phyloP scores from a whole-genome alignment of 139 green algal species.

The Chlorella vulgaris region DNA sequence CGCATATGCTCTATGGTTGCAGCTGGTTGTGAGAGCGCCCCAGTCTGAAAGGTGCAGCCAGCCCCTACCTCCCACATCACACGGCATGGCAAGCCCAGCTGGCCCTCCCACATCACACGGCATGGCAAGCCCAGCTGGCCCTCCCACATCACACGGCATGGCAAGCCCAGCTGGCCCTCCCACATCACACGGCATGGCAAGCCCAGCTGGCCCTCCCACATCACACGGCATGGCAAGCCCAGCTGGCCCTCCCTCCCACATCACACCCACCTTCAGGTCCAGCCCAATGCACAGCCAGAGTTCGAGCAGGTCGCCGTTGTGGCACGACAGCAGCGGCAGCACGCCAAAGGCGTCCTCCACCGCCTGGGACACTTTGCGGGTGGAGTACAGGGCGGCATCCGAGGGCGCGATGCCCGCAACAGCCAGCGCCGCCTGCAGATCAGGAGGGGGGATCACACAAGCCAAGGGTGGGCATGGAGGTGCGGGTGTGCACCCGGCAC shows the following conservation, averaged over 20 bases:
- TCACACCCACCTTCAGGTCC: slow-evolving; percentile 40
- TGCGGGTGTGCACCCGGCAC: too few relatives aligned
- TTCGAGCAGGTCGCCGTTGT: slow-evolving; percentile 55
- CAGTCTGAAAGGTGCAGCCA: too few relatives aligned
- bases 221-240: not conserved
- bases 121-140: too few relatives aligned
- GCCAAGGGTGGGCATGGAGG: not conserved
- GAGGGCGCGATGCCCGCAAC: slow-evolving; percentile 45
- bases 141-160: too few relatives aligned
- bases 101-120: too few relatives aligned
- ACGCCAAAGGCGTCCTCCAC: slow-evolving; percentile 49
- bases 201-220: not conserved
- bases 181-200: too few relatives aligned
- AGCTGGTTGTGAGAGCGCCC: too few relatives aligned
- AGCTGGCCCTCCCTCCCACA: too few relatives aligned
- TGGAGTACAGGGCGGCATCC: not conserved
- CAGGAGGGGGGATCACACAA: not conserved
- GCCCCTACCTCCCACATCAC: too few relatives aligned
- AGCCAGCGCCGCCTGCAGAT: slow-evolving; percentile 31
- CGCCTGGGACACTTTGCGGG: not conserved
- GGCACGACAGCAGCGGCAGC: slow-evolving; percentile 51
- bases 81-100: too few relatives aligned
- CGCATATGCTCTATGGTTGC: too few relatives aligned
- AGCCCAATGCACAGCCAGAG: slow-evolving; percentile 71
- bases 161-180: too few relatives aligned